Percentiles rank a stretch among this genome's conserved stretches.
These are phyloP conservation scores for Quercus tomentella DNA, from an alignment of 331 rosid species.

Conservation along the genomic window DNA sequence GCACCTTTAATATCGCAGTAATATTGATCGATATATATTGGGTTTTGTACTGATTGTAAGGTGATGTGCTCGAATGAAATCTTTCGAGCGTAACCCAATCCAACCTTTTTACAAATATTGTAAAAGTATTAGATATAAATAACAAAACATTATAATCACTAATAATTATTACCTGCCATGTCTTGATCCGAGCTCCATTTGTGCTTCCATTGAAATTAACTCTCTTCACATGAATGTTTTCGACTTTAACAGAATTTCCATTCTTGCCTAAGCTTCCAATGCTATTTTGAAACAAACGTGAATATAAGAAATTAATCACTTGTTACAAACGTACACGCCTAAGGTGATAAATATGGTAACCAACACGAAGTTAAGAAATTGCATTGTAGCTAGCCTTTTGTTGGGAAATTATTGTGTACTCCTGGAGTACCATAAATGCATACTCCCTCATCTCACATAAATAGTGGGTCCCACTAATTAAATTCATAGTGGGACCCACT, in stretches of 20 bases:
- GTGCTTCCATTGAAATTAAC: constrained; percentile 30
- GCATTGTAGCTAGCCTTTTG: no score
- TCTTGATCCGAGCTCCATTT: constrained; percentile 42
- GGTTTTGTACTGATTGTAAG: constrained; percentile 24
- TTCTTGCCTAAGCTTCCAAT: constrained; percentile 35
- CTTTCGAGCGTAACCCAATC: constrained; percentile 19
- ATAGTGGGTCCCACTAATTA: no score
- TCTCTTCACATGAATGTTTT: constrained; percentile 26
- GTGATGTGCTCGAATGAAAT: constrained; percentile 19
- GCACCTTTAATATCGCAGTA: constrained; percentile 4
- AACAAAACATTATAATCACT: no score
- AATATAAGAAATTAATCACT: no score
- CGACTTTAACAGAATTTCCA: constrained; percentile 31
- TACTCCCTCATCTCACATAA: no score
- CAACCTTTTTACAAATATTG: constrained; percentile 12
- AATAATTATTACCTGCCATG: constrained; percentile 30
- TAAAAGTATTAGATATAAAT: no score
- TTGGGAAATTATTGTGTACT: no score
- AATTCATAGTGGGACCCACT: no score
- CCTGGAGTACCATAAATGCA: no score
- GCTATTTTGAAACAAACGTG: background rate
- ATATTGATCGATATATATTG: constrained; percentile 36
- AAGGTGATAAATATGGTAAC: no score
- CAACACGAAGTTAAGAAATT: no score
- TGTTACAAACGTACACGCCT: no score